phyloP scores from a whole-genome alignment of 1,284 basidiomycete species.

The Microbotryomycetes sp. region DNA sequence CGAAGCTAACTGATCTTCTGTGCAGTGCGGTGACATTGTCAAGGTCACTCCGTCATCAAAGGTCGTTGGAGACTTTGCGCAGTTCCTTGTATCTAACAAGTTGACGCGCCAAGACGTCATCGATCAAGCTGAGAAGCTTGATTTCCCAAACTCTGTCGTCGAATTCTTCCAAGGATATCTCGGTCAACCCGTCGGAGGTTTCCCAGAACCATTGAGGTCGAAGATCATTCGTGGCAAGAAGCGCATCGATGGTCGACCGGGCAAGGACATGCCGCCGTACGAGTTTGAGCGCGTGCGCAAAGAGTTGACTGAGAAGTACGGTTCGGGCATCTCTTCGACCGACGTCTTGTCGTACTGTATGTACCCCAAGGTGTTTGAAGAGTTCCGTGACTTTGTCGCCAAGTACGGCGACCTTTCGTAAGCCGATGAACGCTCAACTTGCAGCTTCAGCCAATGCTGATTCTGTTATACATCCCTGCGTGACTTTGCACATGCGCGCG shows the following conservation, averaged over 20 bases:
- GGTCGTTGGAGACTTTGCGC: constrained; percentile 96
- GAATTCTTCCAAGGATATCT: constrained; percentile 68
- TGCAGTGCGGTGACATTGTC: constrained; percentile 90
- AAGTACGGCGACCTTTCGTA: constrained; percentile 92
- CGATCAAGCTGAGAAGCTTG: constrained; percentile 76
- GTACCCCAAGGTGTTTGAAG: constrained; percentile 96
- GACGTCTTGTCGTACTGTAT: constrained; percentile 95
- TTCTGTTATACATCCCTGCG: neutral
- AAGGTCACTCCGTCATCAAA: constrained; percentile 99
- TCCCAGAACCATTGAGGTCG: constrained; percentile 91
- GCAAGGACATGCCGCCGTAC: constrained; percentile 73
- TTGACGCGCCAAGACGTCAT: constrained; percentile 80
- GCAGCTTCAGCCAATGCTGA: neutral
- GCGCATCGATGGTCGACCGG: constrained; percentile 88
- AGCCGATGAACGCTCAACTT: constrained; percentile 31
- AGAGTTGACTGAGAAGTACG: constrained; percentile 87
- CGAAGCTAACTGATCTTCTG: constrained; percentile 11
- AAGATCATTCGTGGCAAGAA: constrained; percentile 90
- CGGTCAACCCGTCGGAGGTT: constrained; percentile 92
- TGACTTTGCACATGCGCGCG: neutral
- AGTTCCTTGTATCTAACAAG: constrained; percentile 78
- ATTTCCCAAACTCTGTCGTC: constrained; percentile 75
- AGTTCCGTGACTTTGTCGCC: constrained; percentile 88
- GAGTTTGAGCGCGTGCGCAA: constrained; percentile 78
- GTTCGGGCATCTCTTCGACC: constrained; percentile 81